Percentiles rank a stretch among this genome's conserved stretches.
Evolutionary conservation across 1,284 basidiomycete species (phyloP).

Genomic region (Trichosporon sp.): DNA sequence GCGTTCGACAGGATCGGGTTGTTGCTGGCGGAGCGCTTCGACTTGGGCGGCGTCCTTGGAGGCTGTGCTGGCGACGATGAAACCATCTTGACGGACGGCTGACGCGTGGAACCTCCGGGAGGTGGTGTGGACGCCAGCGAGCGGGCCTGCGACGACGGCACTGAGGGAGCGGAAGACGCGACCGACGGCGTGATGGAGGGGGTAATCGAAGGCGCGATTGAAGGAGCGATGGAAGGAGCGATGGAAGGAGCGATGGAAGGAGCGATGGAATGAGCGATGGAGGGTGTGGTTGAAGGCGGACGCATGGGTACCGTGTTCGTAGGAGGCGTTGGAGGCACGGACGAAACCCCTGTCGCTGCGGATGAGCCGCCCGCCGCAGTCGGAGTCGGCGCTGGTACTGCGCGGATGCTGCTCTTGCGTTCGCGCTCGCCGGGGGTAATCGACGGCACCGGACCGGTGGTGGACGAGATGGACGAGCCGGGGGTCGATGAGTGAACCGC

Average conservation of each 20-base stretch:
- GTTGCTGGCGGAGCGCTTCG: constrained; percentile 13
- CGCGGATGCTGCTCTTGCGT: constrained; percentile 13
- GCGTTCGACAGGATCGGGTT: constrained; percentile 1
- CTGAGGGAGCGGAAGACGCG: neutral
- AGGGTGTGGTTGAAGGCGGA: neutral
- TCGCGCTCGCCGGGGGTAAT: constrained; percentile 8
- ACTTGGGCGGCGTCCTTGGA: constrained; percentile 13
- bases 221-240: neutral
- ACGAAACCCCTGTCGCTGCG: constrained; percentile 7
- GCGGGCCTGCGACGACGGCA: constrained; percentile 13
- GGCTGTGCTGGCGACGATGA: constrained; percentile 14
- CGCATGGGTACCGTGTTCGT: constrained; percentile 13
- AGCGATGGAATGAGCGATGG: constrained; percentile 6
- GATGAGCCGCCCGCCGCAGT: constrained; percentile 6
- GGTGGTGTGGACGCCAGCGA: constrained; percentile 5
- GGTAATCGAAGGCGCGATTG: neutral
- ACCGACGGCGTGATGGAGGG: constrained; percentile 6
- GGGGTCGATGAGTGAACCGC: neutral
- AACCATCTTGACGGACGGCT: constrained; percentile 17
- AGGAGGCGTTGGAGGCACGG: constrained; percentile 13
- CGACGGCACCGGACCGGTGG: neutral
- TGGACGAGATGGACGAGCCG: neutral
- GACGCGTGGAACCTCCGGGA: constrained; percentile 3
- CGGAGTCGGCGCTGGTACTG: neutral
- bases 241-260: neutral